Evolutionary conservation across 352 stramenopile species (phyloP), one percentile per base, ranked within the genome.

Genomic region (Globisporangium camurandrum): DNA sequence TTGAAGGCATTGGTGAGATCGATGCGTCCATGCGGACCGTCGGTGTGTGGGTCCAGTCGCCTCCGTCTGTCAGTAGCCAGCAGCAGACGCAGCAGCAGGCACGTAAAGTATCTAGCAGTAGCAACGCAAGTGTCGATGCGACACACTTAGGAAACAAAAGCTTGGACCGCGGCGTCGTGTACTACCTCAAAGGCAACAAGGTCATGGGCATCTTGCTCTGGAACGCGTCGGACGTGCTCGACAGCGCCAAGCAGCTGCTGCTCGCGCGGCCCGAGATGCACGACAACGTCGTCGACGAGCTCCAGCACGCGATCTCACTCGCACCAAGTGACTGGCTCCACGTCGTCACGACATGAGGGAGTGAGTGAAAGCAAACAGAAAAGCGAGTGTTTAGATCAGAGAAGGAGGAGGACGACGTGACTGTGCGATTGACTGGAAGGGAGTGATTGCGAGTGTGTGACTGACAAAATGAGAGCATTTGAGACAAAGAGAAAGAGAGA

Each of bases 131-230:
- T 17, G 19, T 17, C 16, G 23, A 28, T 23, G 40, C 55, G 34
- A 59, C 30, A 4, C n/a, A n/a, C n/a, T n/a, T n/a, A n/a, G n/a
- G n/a, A n/a, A n/a, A n/a, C n/a, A n/a, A n/a, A n/a, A n/a, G n/a
- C n/a, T 95, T 83, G 50, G 66, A 91, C 44, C 81, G 88, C 36
- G 88, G 88, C 16, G 69, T 96, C 34, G 86, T 97, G 41, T 97
- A 96, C 62, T 97, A 96, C 44, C 61, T 97, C 20, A 79, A 85
- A 43, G 83, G 82, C 41, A 93, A 88, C 67, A 86, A 88, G 51
- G 86, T 97, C 54, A 86, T 94, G 57, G 88, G 88, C 41, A 88
- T 96, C 54, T 43, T 97, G 51, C 63, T 96, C 12, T 95, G 85
- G 83, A 97, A 97, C 51, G 85, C 86, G 1, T 75, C 63, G 22